A percentile compares a stretch with the other conserved stretches of the same genome.
Conservation (phyloP, 257 asterid species). For the Solanum arcanum region DNA sequence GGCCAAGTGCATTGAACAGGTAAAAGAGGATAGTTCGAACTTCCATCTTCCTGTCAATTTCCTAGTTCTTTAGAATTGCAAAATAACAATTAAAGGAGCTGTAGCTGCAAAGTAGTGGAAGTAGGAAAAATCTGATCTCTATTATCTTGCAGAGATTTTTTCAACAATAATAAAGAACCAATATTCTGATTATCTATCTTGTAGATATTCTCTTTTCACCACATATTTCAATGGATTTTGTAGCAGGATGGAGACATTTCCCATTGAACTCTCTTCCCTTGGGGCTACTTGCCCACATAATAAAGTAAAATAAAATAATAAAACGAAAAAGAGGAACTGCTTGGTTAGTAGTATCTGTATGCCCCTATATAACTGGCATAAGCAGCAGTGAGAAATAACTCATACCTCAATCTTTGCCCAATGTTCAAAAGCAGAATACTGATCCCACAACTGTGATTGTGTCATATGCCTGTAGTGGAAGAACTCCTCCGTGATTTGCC, state of each 20-base stretch:
- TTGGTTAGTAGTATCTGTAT: not conserved
- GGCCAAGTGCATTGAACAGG: not conserved
- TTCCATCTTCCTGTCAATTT: not conserved
- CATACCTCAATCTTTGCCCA: conserved; percentile 99
- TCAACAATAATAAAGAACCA: not conserved
- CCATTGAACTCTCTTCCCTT: not conserved
- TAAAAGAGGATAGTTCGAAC: not conserved
- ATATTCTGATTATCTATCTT: not conserved
- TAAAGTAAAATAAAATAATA: not conserved
- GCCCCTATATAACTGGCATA: not conserved
- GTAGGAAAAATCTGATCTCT: not conserved
- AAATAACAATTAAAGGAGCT: not conserved
- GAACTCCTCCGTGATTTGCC: conserved; percentile 77
- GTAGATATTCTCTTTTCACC: not conserved
- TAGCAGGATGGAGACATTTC: not conserved
- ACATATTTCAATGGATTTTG: not conserved
- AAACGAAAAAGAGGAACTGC: not conserved
- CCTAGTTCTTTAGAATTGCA: not conserved
- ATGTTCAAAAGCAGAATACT: conserved; percentile 75
- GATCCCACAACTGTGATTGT: conserved; percentile 63
- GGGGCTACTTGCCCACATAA: not conserved
- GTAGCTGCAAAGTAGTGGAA: not conserved
- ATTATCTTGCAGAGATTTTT: not conserved
- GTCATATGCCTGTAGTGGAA: conserved; percentile 78
- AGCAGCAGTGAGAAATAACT: not conserved